A percentile compares a stretch with the other conserved stretches of the same genome.
These are phyloP conservation scores for Barbatosphaeria neglecta DNA, from an alignment of 495 filamentous ascomycete genomes.

Conservation along the genomic window DNA sequence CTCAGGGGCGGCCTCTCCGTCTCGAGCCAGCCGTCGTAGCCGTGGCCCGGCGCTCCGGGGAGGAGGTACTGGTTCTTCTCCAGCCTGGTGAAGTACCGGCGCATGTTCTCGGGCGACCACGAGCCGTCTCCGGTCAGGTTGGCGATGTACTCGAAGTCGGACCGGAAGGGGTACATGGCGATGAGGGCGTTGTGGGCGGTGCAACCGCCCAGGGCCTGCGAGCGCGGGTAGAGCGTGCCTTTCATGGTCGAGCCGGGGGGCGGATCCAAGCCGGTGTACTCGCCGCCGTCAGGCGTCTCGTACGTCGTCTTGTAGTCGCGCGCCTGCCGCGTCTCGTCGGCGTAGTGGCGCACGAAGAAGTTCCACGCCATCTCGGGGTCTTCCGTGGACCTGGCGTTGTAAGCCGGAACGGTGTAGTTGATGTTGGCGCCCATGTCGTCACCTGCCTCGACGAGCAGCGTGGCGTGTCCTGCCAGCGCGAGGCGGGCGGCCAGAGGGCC, in stretches of 20 bases:
- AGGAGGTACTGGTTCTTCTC: conserved; percentile 44
- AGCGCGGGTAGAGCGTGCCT: conserved; percentile 38
- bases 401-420: conserved; percentile 17
- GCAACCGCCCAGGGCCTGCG: conserved; percentile 37
- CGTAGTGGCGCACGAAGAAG: conserved; percentile 34
- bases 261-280: conserved; percentile 24
- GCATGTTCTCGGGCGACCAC: conserved; percentile 38
- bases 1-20: conserved; percentile 36
- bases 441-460: conserved; percentile 50
- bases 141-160: conserved; percentile 34
- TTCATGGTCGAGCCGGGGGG: conserved; percentile 30
- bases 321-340: conserved; percentile 17
- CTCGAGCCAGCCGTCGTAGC: conserved; percentile 46
- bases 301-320: conserved; percentile 32
- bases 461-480: conserved; percentile 46
- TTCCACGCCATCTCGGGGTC: conserved; percentile 29
- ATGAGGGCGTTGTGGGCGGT: conserved; percentile 38
- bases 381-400: conserved; percentile 10
- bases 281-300: conserved; percentile 15
- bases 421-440: conserved; percentile 33
- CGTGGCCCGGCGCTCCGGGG: conserved; percentile 34
- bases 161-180: conserved; percentile 25
- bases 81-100: conserved; percentile 33
- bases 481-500: conserved; percentile 49
- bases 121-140: conserved; percentile 35